Conservation (phyloP, 805 yeast genomes). For the Ogataea pilisensis region DNA sequence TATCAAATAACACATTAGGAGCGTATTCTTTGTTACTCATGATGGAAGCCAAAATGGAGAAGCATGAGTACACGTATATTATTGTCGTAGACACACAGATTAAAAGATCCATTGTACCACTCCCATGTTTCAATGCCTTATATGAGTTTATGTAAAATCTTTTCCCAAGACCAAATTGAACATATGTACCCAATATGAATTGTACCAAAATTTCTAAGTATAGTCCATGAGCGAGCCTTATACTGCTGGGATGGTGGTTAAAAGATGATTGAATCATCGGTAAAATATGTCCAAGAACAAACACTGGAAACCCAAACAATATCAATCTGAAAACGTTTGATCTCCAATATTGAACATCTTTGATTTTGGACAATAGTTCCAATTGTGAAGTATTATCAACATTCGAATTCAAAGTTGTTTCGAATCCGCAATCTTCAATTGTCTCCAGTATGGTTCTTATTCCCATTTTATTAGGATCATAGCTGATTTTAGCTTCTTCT, state of each 20-base stretch:
- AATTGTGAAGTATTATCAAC: conserved; percentile 67
- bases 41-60: conserved; percentile 51
- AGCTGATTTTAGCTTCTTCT: conserved; percentile 51
- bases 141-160: conserved; percentile 63
- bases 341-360: conserved; percentile 74
- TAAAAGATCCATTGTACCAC: conserved; percentile 89
- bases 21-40: conserved; percentile 39
- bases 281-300: conserved; percentile 44
- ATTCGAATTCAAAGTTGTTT: conserved; percentile 43
- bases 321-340: conserved; percentile 48
- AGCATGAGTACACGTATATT: conserved; percentile 70
- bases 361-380: conserved; percentile 57
- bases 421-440: conserved; percentile 50
- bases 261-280: conserved; percentile 34
- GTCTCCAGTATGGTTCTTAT: conserved; percentile 56
- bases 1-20: conserved; percentile 79
- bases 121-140: conserved; percentile 61
- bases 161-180: conserved; percentile 65
- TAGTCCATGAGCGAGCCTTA: conserved; percentile 46
- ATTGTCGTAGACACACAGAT: conserved; percentile 78
- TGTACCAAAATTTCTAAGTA: conserved; percentile 61
- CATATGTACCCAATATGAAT: conserved; percentile 50
- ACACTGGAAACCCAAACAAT: conserved; percentile 59
- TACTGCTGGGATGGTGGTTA: conserved; percentile 8
- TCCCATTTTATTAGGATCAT: conserved; percentile 51